Evolutionary conservation across 75 land plant genomes (phyloP).

Genomic region (Picea glauca): DNA sequence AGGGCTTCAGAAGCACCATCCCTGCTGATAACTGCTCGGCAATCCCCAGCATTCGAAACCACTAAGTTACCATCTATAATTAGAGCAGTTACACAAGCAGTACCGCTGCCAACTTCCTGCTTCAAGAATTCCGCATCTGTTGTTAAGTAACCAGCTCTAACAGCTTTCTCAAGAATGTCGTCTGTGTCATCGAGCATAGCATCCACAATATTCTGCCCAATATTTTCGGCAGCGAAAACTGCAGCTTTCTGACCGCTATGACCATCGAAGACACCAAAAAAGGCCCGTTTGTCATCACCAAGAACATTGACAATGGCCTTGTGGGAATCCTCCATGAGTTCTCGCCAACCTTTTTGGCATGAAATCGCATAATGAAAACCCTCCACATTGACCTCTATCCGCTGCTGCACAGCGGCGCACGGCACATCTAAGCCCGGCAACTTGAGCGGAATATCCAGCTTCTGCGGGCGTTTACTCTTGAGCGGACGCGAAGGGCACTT

Average conservation of each 20-base stretch:
- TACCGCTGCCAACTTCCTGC: slow-evolving; percentile 51
- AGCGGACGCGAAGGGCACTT: slow-evolving; percentile 10
- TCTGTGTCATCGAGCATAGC: slow-evolving; percentile 15
- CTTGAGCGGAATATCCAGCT: slow-evolving; percentile 49
- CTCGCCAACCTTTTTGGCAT: slow-evolving; percentile 64
- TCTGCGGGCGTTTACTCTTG: slow-evolving; percentile 78
- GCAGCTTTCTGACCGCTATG: slow-evolving; percentile 57
- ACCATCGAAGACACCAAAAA: slow-evolving; percentile 64
- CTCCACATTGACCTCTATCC: slow-evolving; percentile 21
- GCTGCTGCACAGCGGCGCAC: slow-evolving; percentile 2
- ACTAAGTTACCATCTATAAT: slow-evolving; percentile 38
- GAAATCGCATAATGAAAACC: slow-evolving; percentile 34
- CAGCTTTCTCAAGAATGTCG: slow-evolving; percentile 19
- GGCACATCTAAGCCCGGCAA: background rate
- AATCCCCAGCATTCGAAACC: slow-evolving; percentile 69
- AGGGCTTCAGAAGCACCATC: slow-evolving; percentile 45
- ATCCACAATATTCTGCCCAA: slow-evolving; percentile 39
- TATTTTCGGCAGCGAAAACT: slow-evolving; percentile 32
- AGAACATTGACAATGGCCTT: slow-evolving; percentile 34
- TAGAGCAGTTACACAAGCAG: slow-evolving; percentile 57
- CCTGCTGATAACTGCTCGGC: slow-evolving; percentile 58
- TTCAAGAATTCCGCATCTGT: slow-evolving; percentile 50
- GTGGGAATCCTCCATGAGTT: slow-evolving; percentile 50
- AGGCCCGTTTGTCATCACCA: slow-evolving; percentile 38
- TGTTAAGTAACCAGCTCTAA: slow-evolving; percentile 28